Base-by-base conservation (phyloP, 2,329 filamentous ascomycete species). In the Bipolaris bicolor region DNA sequence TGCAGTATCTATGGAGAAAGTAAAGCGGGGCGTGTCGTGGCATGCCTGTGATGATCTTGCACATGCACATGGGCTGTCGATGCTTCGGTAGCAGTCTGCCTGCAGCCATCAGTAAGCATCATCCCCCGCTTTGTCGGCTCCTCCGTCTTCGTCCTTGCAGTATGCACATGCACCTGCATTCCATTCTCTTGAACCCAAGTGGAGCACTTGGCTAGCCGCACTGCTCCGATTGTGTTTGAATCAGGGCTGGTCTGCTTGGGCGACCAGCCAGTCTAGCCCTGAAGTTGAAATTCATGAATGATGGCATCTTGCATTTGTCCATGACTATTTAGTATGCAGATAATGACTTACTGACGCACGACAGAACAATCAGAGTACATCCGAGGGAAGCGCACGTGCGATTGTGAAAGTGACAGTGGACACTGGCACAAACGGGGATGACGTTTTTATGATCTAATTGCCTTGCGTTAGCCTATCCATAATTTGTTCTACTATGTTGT, bases 61-160 rank as follows among this genome's bases (percentile, higher is more conserved):
- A 20, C 20, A 20, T 20, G 20, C 20, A 20, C 20, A 20, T 20
- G 20, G 20, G 40, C 20, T 9, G 47, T 45, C 11, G 20, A 52
- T 11, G 33, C 43, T 41, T 33, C 43, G 29, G 43, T 29, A 41
- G 29, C 31, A 22, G 43, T 29, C 36, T n/a, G 43, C 20, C 43
- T 48, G 33, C 33, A 22, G 13, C 33, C 6, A 48, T 31, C 41
- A 41, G 9, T 31, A 24, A 43, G 16, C 34, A n/a, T 15, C n/a
- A n/a, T 31, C 29, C 49, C 49, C 54, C 49, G 45, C 43, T 52
- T 24, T 24, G 3, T 43, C 52, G 46, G 46, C 13, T 44, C 13
- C 20, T 37, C 45, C 33, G 33, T 44, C 16, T 33, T 48, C 37
- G 29, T 36, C 5, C 26, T 26, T 24, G 4, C 13, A 48, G 22